Base-by-base conservation (phyloP, 495 filamentous ascomycete genomes). In the Cercophora newfieldiana region DNA sequence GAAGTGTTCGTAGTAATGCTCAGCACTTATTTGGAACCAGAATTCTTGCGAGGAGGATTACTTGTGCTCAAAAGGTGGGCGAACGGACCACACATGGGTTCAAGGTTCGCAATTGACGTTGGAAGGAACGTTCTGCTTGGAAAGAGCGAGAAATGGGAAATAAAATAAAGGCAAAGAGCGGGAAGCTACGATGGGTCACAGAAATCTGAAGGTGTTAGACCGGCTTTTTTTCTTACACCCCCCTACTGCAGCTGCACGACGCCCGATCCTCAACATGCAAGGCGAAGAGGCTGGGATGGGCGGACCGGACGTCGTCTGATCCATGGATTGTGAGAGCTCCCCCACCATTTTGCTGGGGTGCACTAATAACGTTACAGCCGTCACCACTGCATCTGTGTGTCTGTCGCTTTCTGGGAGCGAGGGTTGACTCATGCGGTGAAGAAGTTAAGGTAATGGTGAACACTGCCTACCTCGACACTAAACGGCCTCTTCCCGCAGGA, bases 361-460 rank as follows among this genome's bases (percentile, higher is more conserved):
- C 37, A 44, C 10, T 44, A 22, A 7, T 44, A 22, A 7, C n/a
- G 21, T 14, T 24, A 53, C 50, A 19, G 50, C 22, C 30, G 54
- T 25, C 26, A 53, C 50, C 7, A 22, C 47, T 48, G 62, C 53
- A 65, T 29, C n/a, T 25, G 25, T 64, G 51, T 57, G 16, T 12
- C 22, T 44, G 37, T 26, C 7, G 60, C 28, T 33, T 16, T 48
- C 37, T 50, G 16, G 51, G 19, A 30, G 7, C 7, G 51, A 30
- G 57, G 30, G 33, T 72, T 74, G 72, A 74, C 70, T 74, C 72
- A 72, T 66, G 68, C 72, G 69, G 72, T 69, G 65, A 71, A 47
- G 59, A 31, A 58, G 53, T 48, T 28, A 7, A 14, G 53, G 55
- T 28, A 7, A 14, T 31, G 51, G 21, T 55, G 53, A 63, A 21